Evolutionary conservation across 2,329 filamentous ascomycete species (phyloP).

Genomic region (Colletotrichum tabaci): DNA sequence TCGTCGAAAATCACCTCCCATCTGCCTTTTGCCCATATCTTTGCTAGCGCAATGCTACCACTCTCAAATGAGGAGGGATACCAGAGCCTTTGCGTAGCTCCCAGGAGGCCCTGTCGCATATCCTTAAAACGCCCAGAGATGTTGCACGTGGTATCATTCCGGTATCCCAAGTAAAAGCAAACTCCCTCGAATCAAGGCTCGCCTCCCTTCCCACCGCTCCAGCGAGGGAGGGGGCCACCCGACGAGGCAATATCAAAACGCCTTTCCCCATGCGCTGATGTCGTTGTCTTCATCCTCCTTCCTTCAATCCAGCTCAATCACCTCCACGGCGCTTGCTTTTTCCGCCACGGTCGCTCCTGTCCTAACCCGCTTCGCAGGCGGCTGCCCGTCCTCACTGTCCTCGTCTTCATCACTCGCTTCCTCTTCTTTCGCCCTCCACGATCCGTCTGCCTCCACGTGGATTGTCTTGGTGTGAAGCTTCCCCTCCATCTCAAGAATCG

Average conservation of each 20-base stretch:
- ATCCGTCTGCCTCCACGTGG: slow-evolving; percentile 49
- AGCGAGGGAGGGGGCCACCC: background rate
- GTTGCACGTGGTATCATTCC: slow-evolving; percentile 38
- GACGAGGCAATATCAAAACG: slow-evolving; percentile 11
- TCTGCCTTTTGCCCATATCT: background rate
- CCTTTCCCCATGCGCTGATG: background rate
- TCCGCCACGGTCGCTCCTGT: slow-evolving; percentile 11
- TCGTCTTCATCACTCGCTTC: slow-evolving; percentile 47
- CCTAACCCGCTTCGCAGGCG: slow-evolving; percentile 36
- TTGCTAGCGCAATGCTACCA: background rate
- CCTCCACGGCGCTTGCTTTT: slow-evolving; percentile 20
- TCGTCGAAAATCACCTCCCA: background rate
- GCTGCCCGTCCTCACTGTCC: slow-evolving; percentile 1
- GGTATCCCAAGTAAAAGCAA: slow-evolving; percentile 28
- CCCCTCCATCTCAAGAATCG: slow-evolving; percentile 58
- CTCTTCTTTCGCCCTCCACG: slow-evolving; percentile 53
- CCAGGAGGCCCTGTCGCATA: background rate
- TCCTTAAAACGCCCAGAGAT: slow-evolving; percentile 31
- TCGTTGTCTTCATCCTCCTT: background rate
- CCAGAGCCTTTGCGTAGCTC: background rate
- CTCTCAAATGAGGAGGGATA: background rate
- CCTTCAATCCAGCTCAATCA: slow-evolving; percentile 42
- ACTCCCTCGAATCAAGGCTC: background rate
- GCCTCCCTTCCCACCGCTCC: background rate
- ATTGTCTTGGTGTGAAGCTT: slow-evolving; percentile 50